Evolutionary conservation across 2,329 filamentous ascomycete genomes (phyloP), one percentile per base, ranked within the genome.

Genomic region (Verticillium tricorpus): DNA sequence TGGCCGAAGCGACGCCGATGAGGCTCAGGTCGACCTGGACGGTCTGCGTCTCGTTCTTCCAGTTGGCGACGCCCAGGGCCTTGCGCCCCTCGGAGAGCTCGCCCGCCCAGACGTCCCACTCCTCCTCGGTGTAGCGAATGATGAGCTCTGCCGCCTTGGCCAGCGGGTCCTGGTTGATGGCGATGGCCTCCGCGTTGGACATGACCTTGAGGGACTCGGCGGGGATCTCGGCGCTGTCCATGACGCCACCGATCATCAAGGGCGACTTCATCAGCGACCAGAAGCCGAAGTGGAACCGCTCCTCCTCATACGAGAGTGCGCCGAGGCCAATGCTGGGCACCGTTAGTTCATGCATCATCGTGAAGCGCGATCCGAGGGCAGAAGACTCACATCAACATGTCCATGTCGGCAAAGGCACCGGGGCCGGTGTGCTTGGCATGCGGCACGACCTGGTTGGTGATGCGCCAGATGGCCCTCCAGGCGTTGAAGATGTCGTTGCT

Each of bases 131-230:
- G 66, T 79, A 78, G 5, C 81, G 74, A 5, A 80, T 72, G 1
- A 79, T 69, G 1, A 88, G 72, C n/a, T 75, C 74, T 0, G 83
- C 82, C 55, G 83, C 81, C 60, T 79, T 72, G 0, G 77, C 82
- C 0, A 86, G 70, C 0, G 78, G 63, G 66, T 87, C 85, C 65
- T 87, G 84, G 66, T 87, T 87, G 67, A 85, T 82, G 0, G 79
- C 79, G 28, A 88, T 82, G 25, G 85, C 78, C 60, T 85, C 83
- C 31, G 77, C 73, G 69, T 86, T 86, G 1, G 73, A 74, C 56
- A 83, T 68, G 17, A 82, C 72, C 6, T 71, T 70, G 15, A 83
- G 67, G 0, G 81, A 82, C 0, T 71, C 69, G 0, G 69, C 61
- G 1, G 75, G 73, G 0, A 80, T 78, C 3, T 77, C 61, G 0